These are phyloP conservation scores for Rhizopogon sp. DNA, from an alignment of 768 basidiomycete species.

Conservation along the genomic window DNA sequence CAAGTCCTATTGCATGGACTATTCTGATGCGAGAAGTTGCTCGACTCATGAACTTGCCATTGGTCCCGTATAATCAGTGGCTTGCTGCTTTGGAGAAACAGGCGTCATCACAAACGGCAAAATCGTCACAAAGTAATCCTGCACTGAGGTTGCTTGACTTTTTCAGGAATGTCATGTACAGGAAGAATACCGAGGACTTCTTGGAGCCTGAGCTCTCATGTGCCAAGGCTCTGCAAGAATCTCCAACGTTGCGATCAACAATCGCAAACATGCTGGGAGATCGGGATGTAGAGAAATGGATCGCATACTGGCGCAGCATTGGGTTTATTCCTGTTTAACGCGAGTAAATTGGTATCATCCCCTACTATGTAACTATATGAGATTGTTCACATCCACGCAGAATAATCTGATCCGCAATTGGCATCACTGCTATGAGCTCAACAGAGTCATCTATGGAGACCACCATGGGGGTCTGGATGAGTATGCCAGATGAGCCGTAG, in stretches of 20 bases:
- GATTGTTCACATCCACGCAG: too few relatives aligned
- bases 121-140: conserved; percentile 1
- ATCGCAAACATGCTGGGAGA: not conserved
- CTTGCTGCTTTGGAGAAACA: conserved; percentile 19
- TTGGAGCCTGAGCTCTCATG: conserved; percentile 1
- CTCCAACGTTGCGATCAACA: not conserved
- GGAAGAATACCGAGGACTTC: not conserved
- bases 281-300: conserved; percentile 1
- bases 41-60: conserved; percentile 16
- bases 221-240: not conserved
- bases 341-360: not conserved
- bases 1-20: conserved; percentile 21
- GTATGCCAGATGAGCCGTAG: too few relatives aligned
- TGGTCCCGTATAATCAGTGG: conserved; percentile 29
- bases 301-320: conserved; percentile 5
- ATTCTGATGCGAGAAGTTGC: conserved; percentile 13
- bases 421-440: too few relatives aligned
- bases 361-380: too few relatives aligned
- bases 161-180: not conserved
- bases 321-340: conserved; percentile 2
- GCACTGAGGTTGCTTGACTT: conserved; percentile 7
- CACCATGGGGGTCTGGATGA: too few relatives aligned
- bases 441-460: too few relatives aligned
- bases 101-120: too few relatives aligned
- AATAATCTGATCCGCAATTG: too few relatives aligned